Percentiles rank a stretch among this genome's conserved stretches.
These are phyloP conservation scores for Erodium maritimum DNA, from an alignment of 345 rosid species.

Conservation along the genomic window DNA sequence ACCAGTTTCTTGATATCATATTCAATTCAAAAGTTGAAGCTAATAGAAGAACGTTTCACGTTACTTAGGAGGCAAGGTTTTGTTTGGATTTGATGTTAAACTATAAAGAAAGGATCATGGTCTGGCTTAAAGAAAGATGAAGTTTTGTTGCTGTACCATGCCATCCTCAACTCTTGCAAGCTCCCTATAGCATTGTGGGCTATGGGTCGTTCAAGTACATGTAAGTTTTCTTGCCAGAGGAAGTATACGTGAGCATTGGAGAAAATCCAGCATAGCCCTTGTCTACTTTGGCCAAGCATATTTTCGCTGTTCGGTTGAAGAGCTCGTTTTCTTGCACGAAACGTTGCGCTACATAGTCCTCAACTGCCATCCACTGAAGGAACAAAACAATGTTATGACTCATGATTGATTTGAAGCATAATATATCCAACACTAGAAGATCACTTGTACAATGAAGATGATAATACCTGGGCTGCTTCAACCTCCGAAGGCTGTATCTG, in stretches of 20 bases:
- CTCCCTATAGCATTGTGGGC: no score
- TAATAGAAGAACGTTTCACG: no score
- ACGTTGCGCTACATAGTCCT: slow-evolving; percentile 43
- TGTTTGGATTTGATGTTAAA: no score
- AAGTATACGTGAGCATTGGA: slow-evolving; percentile 20
- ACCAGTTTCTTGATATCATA: no score
- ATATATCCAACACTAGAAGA: no score
- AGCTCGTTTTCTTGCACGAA: slow-evolving; percentile 22
- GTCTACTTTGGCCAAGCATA: slow-evolving; percentile 37
- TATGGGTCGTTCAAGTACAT: slow-evolving; percentile 12
- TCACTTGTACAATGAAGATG: not conserved
- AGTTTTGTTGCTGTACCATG: no score
- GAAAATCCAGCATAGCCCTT: slow-evolving; percentile 38
- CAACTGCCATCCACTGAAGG: slow-evolving; percentile 47
- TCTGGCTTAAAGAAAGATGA: no score
- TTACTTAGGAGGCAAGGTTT: no score
- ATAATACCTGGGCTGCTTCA: slow-evolving; percentile 43
- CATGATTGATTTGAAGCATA: no score
- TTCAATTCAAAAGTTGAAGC: no score
- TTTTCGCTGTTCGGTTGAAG: slow-evolving; percentile 33
- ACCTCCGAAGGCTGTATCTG: slow-evolving; percentile 46
- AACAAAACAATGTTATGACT: not conserved
- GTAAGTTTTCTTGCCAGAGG: slow-evolving; percentile 30
- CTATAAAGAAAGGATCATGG: no score
- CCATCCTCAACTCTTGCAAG: no score